Base-by-base conservation (phyloP, 2,329 filamentous ascomycete genomes). In the Beauveria scarabaeidicola region DNA sequence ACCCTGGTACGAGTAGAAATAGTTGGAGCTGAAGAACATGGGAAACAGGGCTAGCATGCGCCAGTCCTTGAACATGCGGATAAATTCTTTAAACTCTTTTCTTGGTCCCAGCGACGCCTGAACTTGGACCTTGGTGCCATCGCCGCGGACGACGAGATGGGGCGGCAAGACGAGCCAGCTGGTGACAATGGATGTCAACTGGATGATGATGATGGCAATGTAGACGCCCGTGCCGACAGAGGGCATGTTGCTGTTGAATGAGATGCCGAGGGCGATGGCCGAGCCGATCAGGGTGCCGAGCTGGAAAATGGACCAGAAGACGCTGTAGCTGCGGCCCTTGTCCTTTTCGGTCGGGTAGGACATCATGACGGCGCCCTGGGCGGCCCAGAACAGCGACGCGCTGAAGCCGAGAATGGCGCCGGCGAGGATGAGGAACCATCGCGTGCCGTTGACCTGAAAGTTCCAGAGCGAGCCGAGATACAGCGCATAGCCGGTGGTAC, bases 301-400 rank as follows among this genome's bases (percentile, higher is more conserved):
- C 73, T 94, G 94, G 80, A 94, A 95, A 69, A 95, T 91, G 70
- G 89, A 84, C 90, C 90, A 95, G 75, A 94, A 94, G 75, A 84
- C 84, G 62, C 87, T 87, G 72, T 94, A 93, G 73, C 89, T 93
- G 62, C 85, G 84, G 52, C 90, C 90, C 78, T 94, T 94, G 63
- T 84, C 81, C 29, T 81, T 73, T 73, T 94, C 90, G 21, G 81
- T 77, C 0, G 90, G 90, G 71, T 94, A 94, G 52, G 87, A 85
- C 83, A 93, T 90, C 85, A 90, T 90, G 68, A 90, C 88, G 56
- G 86, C 83, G 59, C 88, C 87, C 73, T 90, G 87, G 1, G 86
- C 88, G 36, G 84, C 84, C 88, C 88, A 91, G 41, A 91, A 77
- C 54, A 90, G 77, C 68, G 86, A 87, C 52, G 88, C 88, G 68